Base-by-base conservation (phyloP, 2,329 filamentous ascomycete genomes). In the Neofusicoccum ribis region DNA sequence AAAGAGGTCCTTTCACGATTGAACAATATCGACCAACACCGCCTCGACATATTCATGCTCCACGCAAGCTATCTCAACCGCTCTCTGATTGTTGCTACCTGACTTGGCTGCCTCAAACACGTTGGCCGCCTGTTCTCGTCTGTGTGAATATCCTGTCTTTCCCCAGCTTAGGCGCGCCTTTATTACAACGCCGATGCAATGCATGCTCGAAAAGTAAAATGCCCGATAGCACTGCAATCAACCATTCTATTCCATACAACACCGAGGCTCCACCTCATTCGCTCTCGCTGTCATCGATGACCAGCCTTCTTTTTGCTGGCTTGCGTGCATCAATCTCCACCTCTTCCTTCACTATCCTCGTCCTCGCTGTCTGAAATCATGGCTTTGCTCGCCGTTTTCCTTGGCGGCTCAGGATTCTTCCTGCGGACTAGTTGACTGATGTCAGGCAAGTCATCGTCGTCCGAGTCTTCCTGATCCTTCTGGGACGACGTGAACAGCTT, bases 391-490 rank as follows among this genome's bases (percentile, higher is more conserved):
- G 5, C 4, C 17, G 20, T 9, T 11, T n/a, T 2, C 4, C 17
- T 46, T 34, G 47, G 31, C 63, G 12, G 27, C 11, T n/a, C 17
- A 14, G 47, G 17, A 14, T 34, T 61, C 46, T 47, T 44, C 39
- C 44, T 59, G 7, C 37, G 39, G 12, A 60, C 23, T 47, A 65
- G 17, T 23, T 58, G n/a, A 34, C 54, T 39, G 27, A 65, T 44
- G n/a, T 65, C 54, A 12, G 63, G 63, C 39, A 65, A 47, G 6
- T 65, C 63, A 31, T 61, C 50, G 41, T 64, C 63, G 9, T 58
- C 63, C 12, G 37, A 34, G 23, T 52, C 54, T 7, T 44, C 52
- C 8, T 41, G 12, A 7, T 50, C 63, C 3, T 34, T 59, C 14
- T 43, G 63, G 5, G 52, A 65, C 6, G 46, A 56, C 7, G 63